Conservation (phyloP, 139 green algal species). For the Bryopsis sp. region DNA sequence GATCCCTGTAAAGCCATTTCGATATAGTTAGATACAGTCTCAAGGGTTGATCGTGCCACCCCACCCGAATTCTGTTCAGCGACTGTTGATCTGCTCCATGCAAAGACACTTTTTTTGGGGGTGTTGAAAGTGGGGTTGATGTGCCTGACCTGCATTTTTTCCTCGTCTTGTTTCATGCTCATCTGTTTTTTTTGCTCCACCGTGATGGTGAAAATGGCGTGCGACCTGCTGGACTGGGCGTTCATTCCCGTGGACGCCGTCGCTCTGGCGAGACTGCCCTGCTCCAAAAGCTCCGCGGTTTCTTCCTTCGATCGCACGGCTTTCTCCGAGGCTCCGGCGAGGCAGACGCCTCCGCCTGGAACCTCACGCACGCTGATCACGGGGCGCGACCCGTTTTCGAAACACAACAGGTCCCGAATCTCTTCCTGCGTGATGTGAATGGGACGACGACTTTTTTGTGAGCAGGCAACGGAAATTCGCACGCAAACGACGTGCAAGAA, state of each 20-base stretch:
- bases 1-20: too few species aligned
- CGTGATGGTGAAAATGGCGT: constrained; percentile 97
- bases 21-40: too few species aligned
- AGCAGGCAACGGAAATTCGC: too few species aligned
- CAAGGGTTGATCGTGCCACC: too few species aligned
- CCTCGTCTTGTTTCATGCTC: neutral
- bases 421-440: constrained; percentile 53
- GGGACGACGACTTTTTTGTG: neutral
- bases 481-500: too few species aligned
- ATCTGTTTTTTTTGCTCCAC: constrained; percentile 79
- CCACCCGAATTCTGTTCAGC: neutral
- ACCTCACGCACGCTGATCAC: constrained; percentile 69
- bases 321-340: constrained; percentile 66
- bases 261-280: constrained; percentile 61
- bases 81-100: too few species aligned
- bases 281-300: constrained; percentile 69
- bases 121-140: too few species aligned
- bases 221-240: constrained; percentile 63
- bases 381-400: constrained; percentile 12
- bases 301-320: constrained; percentile 54
- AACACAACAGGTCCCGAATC: constrained; percentile 69
- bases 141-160: neutral
- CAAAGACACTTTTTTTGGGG: too few species aligned
- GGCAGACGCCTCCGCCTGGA: constrained; percentile 51
- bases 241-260: constrained; percentile 90